phyloP scores from a whole-genome alignment of 2,329 filamentous ascomycete species.

The Grosmannia penicillata region DNA sequence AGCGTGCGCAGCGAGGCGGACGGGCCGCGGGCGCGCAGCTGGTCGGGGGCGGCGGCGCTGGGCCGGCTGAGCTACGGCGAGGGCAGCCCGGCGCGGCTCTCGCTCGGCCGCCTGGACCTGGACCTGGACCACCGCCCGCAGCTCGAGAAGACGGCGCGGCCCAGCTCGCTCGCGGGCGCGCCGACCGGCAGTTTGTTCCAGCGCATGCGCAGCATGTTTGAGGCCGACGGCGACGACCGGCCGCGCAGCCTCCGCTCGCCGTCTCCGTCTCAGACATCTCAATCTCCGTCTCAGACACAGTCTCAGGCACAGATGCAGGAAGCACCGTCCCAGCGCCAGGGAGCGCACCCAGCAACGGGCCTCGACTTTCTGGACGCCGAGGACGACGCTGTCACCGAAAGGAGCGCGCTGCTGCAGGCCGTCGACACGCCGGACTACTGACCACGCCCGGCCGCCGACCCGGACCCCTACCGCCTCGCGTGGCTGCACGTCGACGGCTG shows the following conservation, averaged over 20 bases:
- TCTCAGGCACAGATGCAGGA: no score
- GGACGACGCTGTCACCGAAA: slow-evolving; percentile 14
- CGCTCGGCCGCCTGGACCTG: no score
- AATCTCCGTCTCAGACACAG: slow-evolving; percentile 2
- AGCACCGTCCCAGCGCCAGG: no score
- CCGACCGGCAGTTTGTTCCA: slow-evolving; percentile 18
- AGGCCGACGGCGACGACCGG: slow-evolving; percentile 9
- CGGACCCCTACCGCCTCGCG: slow-evolving; percentile 16
- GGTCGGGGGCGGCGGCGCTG: no score
- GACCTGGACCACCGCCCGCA: not conserved
- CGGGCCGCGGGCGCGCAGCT: no score
- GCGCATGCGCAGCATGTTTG: slow-evolving; percentile 26
- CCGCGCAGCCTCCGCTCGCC: not conserved
- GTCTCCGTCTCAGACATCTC: not conserved
- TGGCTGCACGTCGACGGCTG: slow-evolving; percentile 24
- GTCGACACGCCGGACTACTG: slow-evolving; percentile 14
- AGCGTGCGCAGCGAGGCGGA: no score
- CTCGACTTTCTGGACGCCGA: slow-evolving; percentile 7
- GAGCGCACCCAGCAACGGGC: no score
- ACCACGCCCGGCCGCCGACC: slow-evolving; percentile 19
- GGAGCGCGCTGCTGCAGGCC: slow-evolving; percentile 16
- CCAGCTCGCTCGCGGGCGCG: not conserved
- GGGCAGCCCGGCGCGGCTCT: no score
- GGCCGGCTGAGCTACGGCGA: no score
- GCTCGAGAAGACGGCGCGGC: not conserved